A percentile compares a stretch with the other conserved stretches of the same genome.
phyloP scores from a whole-genome alignment of 768 basidiomycete genomes.

The Pleurotus salmoneostramineus region DNA sequence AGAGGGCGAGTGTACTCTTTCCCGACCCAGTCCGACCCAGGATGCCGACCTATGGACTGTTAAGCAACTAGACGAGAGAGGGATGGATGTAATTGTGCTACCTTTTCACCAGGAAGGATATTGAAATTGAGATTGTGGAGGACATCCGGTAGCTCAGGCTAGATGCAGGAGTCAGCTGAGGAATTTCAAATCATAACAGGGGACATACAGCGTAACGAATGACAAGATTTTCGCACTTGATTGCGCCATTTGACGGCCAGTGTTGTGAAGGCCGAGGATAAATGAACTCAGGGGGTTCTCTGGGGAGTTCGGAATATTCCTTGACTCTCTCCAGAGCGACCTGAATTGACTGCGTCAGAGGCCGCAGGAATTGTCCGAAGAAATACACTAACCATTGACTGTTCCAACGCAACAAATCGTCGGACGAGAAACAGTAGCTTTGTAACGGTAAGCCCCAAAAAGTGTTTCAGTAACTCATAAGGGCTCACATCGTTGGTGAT shows the following conservation, averaged over 20 bases:
- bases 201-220: constrained; percentile 72
- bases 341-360: constrained; percentile 27
- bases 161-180: background rate
- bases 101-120: constrained; percentile 74
- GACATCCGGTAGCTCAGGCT: constrained; percentile 87
- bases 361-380: background rate
- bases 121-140: constrained; percentile 77
- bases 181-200: background rate
- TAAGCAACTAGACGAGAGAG: background rate
- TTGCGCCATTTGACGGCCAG: constrained; percentile 74
- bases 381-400: constrained; percentile 69
- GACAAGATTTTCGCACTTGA: constrained; percentile 70
- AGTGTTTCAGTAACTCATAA: background rate
- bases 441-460: background rate
- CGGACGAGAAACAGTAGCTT: constrained; percentile 66
- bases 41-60: constrained; percentile 55
- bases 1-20: constrained; percentile 79
- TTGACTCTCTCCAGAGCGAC: constrained; percentile 87
- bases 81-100: constrained; percentile 20
- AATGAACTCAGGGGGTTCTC: constrained; percentile 79
- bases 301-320: constrained; percentile 78
- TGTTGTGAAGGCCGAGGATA: constrained; percentile 78
- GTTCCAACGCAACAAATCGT: constrained; percentile 84
- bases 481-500: constrained; percentile 52
- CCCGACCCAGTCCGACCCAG: constrained; percentile 72